Conservation (phyloP, 1,139 yeast species). For the Taiozyma sp. region DNA sequence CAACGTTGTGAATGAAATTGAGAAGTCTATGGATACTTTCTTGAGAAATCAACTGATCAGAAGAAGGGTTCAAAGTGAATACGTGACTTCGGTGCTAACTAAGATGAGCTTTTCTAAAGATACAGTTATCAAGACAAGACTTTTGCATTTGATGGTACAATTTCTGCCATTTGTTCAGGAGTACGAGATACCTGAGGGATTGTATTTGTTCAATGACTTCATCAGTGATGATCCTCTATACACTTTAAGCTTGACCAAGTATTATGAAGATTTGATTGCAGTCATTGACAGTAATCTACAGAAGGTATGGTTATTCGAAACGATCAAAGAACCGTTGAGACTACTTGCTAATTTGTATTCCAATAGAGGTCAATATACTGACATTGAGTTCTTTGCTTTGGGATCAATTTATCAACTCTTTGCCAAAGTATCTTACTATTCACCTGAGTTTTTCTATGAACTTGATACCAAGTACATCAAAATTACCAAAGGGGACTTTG, state of each 20-base stretch:
- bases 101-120: conserved; percentile 15
- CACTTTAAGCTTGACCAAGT: conserved; percentile 26
- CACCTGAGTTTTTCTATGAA: conserved; percentile 14
- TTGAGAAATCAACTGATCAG: conserved; percentile 25
- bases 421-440: conserved; percentile 24
- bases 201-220: conserved; percentile 19
- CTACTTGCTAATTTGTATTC: conserved; percentile 20
- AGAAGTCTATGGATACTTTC: conserved; percentile 21
- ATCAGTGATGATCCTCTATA: conserved; percentile 23
- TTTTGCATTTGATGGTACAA: conserved; percentile 24
- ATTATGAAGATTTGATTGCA: conserved; percentile 23
- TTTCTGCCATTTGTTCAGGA: conserved; percentile 19
- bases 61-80: conserved; percentile 23
- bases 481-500: conserved; percentile 16
- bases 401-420: conserved; percentile 26
- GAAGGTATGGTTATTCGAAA: conserved; percentile 12
- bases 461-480: conserved; percentile 24
- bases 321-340: conserved; percentile 5
- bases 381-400: conserved; percentile 25
- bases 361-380: conserved; percentile 18
- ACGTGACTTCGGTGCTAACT: conserved; percentile 19
- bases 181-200: conserved; percentile 22
- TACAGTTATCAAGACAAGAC: conserved; percentile 22
- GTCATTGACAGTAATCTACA: conserved; percentile 7
- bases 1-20: conserved; percentile 26